A percentile compares a stretch with the other conserved stretches of the same genome.
These are phyloP conservation scores for Westerdykella sp. DNA, from an alignment of 2,329 filamentous ascomycete genomes.

Conservation along the genomic window DNA sequence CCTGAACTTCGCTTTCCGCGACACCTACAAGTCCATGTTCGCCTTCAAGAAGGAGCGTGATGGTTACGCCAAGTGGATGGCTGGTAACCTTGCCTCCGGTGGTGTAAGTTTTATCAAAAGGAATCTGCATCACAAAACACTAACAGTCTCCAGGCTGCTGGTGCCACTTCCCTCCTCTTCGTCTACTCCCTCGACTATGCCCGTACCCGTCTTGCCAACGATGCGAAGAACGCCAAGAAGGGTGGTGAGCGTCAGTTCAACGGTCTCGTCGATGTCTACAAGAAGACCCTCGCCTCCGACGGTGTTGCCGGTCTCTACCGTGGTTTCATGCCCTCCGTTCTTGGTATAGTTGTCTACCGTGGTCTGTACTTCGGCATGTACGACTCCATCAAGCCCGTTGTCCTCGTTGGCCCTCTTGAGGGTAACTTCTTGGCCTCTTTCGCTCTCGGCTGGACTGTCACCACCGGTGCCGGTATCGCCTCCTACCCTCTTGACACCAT, in stretches of 20 bases:
- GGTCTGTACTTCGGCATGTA: constrained; percentile 99
- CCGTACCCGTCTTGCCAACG: constrained; percentile 99
- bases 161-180: constrained; percentile 99
- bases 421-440: constrained; percentile 99
- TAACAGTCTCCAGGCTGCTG: constrained; percentile 60
- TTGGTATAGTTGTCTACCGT: constrained; percentile 99
- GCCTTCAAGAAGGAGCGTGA: constrained; percentile 99
- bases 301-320: constrained; percentile 99
- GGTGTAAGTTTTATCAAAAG: constrained; percentile 62
- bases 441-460: constrained; percentile 97
- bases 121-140: background rate
- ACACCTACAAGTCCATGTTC: constrained; percentile 99
- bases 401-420: constrained; percentile 84
- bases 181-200: constrained; percentile 99
- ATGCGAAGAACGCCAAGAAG: constrained; percentile 96
- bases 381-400: constrained; percentile 99
- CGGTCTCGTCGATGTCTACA: constrained; percentile 98
- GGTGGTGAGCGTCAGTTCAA: constrained; percentile 99
- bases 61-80: constrained; percentile 98
- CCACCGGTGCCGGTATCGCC: constrained; percentile 99
- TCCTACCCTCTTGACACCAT: constrained; percentile 99
- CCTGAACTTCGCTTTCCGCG: constrained; percentile 99
- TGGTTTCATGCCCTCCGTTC: constrained; percentile 99
- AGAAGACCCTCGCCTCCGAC: constrained; percentile 98
- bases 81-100: constrained; percentile 98